Conservation (phyloP, 352 stramenopile species). For the Globisporangium recalcitrans region DNA sequence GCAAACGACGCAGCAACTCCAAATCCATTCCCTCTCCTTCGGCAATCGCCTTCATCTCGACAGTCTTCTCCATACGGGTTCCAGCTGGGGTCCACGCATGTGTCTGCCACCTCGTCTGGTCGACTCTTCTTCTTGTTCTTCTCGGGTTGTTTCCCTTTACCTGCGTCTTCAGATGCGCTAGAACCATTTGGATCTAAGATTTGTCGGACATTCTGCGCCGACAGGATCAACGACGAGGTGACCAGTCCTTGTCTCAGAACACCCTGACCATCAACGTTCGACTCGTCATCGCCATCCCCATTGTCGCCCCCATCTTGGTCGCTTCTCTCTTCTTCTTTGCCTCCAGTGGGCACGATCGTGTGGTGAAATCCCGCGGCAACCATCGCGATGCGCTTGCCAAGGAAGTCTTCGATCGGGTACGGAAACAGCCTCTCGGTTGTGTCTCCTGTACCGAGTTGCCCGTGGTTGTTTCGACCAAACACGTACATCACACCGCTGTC, state of each 20-base stretch:
- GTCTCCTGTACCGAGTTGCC: constrained; percentile 90
- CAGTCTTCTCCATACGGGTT: constrained; percentile 35
- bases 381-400: constrained; percentile 83
- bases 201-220: constrained; percentile 5
- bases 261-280: not conserved
- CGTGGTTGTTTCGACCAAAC: constrained; percentile 93
- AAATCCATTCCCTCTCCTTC: not conserved
- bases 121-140: constrained; percentile 14
- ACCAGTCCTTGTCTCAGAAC: not conserved
- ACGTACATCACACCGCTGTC: constrained; percentile 90
- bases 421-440: constrained; percentile 83
- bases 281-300: not conserved
- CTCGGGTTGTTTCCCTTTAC: not conserved
- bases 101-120: not conserved
- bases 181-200: constrained; percentile 2
- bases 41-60: constrained; percentile 36
- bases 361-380: constrained; percentile 92
- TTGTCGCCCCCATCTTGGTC: constrained; percentile 14
- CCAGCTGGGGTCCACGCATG: constrained; percentile 6
- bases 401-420: constrained; percentile 85
- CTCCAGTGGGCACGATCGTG: constrained; percentile 86
- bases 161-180: not conserved
- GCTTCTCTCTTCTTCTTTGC: constrained; percentile 51
- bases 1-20: not conserved
- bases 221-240: constrained; percentile 9